phyloP scores from a whole-genome alignment of 2,329 filamentous ascomycete species.

The Microsporum audouinii region DNA sequence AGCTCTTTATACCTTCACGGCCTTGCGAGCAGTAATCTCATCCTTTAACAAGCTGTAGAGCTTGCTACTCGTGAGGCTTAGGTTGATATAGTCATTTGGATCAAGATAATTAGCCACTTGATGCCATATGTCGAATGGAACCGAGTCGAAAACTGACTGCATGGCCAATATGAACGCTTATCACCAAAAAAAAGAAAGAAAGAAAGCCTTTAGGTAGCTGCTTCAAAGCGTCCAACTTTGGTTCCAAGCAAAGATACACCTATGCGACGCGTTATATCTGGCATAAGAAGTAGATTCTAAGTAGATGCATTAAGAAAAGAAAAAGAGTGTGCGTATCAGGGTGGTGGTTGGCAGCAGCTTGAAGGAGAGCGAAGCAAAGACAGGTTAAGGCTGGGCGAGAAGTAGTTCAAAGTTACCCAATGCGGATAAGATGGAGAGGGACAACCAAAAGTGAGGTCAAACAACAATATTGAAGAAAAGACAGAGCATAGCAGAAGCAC shows the following conservation, averaged over 20 bases:
- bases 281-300: neutral
- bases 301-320: neutral
- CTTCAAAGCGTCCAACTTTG: neutral
- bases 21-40: conserved; percentile 46
- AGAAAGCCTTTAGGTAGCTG: neutral
- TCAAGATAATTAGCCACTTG: conserved; percentile 46
- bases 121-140: conserved; percentile 57
- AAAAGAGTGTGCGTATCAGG: neutral
- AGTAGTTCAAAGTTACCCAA: no score
- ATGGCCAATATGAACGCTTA: neutral
- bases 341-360: neutral
- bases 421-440: neutral
- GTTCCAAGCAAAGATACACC: no score
- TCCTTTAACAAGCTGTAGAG: conserved; percentile 44
- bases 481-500: neutral
- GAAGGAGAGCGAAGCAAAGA: neutral
- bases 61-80: conserved; percentile 43
- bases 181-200: neutral
- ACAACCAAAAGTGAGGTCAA: neutral
- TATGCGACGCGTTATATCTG: neutral
- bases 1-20: conserved; percentile 43
- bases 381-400: neutral
- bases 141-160: conserved; percentile 27
- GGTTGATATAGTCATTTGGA: conserved; percentile 47
- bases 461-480: neutral